Evolutionary conservation across 345 rosid species (phyloP).

Genomic region (Gossypium herbaceum): DNA sequence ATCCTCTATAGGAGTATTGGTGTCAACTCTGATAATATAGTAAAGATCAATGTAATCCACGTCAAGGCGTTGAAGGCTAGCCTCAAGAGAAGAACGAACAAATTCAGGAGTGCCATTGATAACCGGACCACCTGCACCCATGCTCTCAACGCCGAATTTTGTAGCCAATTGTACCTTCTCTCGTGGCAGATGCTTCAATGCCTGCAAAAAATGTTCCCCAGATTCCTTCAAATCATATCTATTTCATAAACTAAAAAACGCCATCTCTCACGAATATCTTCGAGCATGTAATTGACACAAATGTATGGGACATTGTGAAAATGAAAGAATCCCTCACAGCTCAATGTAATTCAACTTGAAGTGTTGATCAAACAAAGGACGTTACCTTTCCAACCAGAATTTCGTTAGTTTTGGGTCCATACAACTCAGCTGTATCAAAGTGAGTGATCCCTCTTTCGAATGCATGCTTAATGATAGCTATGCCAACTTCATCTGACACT

Average conservation of each 20-base stretch:
- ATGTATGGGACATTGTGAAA: too few species aligned
- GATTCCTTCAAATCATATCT: neutral
- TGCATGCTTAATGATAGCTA: conserved; percentile 18
- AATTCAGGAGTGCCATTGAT: conserved; percentile 29
- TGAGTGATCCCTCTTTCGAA: neutral
- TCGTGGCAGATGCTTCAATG: conserved; percentile 37
- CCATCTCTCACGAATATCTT: neutral
- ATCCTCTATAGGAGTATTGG: conserved; percentile 26
- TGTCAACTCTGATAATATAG: conserved; percentile 29
- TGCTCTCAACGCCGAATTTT: conserved; percentile 29
- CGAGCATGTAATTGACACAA: neutral
- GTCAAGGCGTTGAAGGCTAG: conserved; percentile 30
- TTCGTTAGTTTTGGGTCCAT: conserved; percentile 33
- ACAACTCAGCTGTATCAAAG: conserved; percentile 5
- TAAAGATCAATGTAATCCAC: conserved; percentile 36
- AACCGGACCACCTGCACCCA: neutral
- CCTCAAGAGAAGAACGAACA: conserved; percentile 29
- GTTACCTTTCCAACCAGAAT: conserved; percentile 31
- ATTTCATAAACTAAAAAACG: too few species aligned
- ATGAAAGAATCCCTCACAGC: too few species aligned
- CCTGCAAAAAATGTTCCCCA: conserved; percentile 17
- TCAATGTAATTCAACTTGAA: too few species aligned
- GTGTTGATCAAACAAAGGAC: neutral
- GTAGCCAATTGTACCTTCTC: conserved; percentile 35
- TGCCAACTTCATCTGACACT: conserved; percentile 27